A percentile compares a stretch with the other conserved stretches of the same genome.
phyloP scores from a whole-genome alignment of 2,329 filamentous ascomycete species.

The Fusarium sp. region DNA sequence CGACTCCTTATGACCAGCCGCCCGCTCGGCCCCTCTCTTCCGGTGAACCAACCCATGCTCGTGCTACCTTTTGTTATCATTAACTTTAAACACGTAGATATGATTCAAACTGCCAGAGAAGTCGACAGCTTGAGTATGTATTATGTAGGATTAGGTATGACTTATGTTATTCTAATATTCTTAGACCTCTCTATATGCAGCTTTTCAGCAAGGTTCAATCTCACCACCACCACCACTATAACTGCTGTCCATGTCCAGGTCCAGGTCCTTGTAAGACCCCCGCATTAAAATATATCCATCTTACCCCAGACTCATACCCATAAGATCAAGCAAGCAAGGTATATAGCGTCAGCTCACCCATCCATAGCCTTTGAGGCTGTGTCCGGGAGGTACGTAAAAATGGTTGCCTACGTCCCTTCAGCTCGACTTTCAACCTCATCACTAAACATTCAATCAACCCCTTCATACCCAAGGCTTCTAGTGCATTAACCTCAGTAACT shows the following conservation, averaged over 20 bases:
- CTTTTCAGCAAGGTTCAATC: background rate
- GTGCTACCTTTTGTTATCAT: slow-evolving; percentile 30
- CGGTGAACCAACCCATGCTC: slow-evolving; percentile 26
- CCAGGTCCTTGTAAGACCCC: slow-evolving; percentile 3
- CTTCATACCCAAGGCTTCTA: background rate
- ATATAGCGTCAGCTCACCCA: slow-evolving; percentile 13
- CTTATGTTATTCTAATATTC: background rate
- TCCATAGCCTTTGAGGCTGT: too few species aligned
- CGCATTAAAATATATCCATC: slow-evolving; percentile 2
- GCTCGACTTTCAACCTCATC: too few species aligned
- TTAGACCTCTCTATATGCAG: background rate
- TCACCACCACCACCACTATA: background rate
- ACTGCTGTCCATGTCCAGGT: background rate
- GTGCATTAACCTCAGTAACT: background rate
- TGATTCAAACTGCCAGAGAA: background rate
- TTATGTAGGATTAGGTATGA: too few species aligned
- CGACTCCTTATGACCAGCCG: slow-evolving; percentile 31
- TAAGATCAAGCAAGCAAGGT: background rate
- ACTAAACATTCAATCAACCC: too few species aligned
- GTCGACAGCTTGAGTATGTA: background rate
- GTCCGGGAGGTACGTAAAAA: background rate
- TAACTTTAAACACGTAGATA: background rate
- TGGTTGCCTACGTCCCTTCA: background rate
- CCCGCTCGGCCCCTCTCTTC: slow-evolving; percentile 45
- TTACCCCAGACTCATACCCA: background rate